Percentiles rank a stretch among this genome's conserved stretches.
Evolutionary conservation across 208 protist species (phyloP).

Genomic region (Leishmania guyanensis): DNA sequence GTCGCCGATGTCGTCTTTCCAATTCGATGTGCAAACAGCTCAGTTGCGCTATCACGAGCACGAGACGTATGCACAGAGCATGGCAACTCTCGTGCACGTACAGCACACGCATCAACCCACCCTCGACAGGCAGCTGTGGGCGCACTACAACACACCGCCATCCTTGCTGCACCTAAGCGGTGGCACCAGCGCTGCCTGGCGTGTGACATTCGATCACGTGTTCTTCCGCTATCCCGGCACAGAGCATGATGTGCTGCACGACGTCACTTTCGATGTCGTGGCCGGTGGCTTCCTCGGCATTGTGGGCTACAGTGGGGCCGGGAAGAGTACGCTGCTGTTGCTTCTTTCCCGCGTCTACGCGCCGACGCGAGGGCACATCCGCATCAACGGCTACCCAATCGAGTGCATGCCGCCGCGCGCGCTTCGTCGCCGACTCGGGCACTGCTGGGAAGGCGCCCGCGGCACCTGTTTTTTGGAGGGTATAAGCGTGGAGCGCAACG

Average conservation of each 20-base stretch:
- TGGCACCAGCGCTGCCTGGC: constrained; percentile 36
- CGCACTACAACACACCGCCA: background rate
- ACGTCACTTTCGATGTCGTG: constrained; percentile 55
- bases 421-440: constrained; percentile 58
- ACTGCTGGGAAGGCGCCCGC: constrained; percentile 60
- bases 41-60: constrained; percentile 22
- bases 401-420: constrained; percentile 46
- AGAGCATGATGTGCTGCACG: constrained; percentile 37
- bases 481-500: constrained; percentile 54
- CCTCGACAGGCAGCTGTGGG: constrained; percentile 9
- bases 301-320: constrained; percentile 72
- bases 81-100: constrained; percentile 12
- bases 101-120: constrained; percentile 7
- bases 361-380: constrained; percentile 54
- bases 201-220: constrained; percentile 64
- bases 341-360: constrained; percentile 61
- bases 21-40: constrained; percentile 25
- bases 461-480: constrained; percentile 53
- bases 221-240: constrained; percentile 65
- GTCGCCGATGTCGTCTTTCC: constrained; percentile 15
- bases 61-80: constrained; percentile 16
- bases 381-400: constrained; percentile 56
- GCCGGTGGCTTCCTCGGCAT: constrained; percentile 61
- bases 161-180: background rate
- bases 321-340: constrained; percentile 73